Base-by-base conservation (phyloP, 2,329 filamentous ascomycete species). In the Alternaria sp. region DNA sequence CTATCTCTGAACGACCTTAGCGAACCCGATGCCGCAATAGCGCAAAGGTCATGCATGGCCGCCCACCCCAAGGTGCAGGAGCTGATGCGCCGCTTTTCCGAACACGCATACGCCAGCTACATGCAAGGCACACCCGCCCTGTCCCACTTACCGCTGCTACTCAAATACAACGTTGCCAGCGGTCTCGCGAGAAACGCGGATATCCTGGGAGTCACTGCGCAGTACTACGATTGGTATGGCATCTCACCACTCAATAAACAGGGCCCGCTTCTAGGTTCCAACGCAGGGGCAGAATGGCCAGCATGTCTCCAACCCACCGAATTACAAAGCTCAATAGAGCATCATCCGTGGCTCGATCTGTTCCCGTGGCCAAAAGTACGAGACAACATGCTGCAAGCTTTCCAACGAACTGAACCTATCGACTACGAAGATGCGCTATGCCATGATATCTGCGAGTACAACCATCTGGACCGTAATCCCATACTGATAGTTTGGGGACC, bases 401-500 rank as follows among this genome's bases (percentile, higher is more conserved):
- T 49, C 6, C 32, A 28, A 5, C 82, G 83, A 54, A 68, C 83
- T 9, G 57, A 61, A 23, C 73, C 80, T 59, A 78, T 67, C 4
- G 67, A 62, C 8, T n/a, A 68, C 5, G 69, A 68, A 26, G 71
- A 73, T 32, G 71, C 73, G 55, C 67, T 72, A 17, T 66, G 69
- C 21, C 50, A 71, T 9, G 70, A 73, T 21, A 30, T 69, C 6
- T 67, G 60, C 19, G 61, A 69, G 13, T 56, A 60, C 23, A 49
- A 40, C 1, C 51, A 60, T 28, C 15, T 55, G 13, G 53, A 59
- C 11, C 53, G 57, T 2, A 50, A 61, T 10, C 53, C 66, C 5
- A 59, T 56, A 26, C 45, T 86, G 1, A 74, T 86, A 12, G 82
- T 86, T 2, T 87, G 85, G 85, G 83, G 83, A 0, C 81, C 84